Base-by-base conservation (phyloP, 2,329 filamentous ascomycete species). In the Mycosphaerella sp. region DNA sequence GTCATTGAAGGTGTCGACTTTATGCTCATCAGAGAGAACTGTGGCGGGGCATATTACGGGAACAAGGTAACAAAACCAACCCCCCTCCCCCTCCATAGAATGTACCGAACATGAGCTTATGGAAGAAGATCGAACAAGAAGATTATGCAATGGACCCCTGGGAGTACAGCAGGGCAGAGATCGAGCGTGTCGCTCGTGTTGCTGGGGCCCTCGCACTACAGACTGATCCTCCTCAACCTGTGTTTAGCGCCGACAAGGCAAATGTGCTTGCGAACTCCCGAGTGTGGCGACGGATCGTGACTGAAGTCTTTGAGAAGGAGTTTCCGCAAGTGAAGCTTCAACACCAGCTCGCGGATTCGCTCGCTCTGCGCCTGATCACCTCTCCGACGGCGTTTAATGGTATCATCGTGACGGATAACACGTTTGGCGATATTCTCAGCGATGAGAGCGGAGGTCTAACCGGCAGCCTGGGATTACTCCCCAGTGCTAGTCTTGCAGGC, bases 261-360 rank as follows among this genome's bases (percentile, higher is more conserved):
- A 80, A 80, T 55, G 77, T 80, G 8, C 71, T 80, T 7, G 77
- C 77, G 0, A 78, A 70, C 45, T 72, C 74, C 3, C 67, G 78
- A 2, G 71, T 80, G 3, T 79, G 78, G 78, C 65, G 77, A 3
- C 65, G 70, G 10, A 72, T 73, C 3, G 74, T 74, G 0, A 64
- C 68, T 10, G 67, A 75, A 4, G 59, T 72, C 2, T 74, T 76
- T 42, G 66, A 69, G 23, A 66, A 63, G 9, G 74, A 76, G 52
- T 76, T 76, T 34, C 70, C 73, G 0, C 69, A 76, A 38, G 63
- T 78, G 14, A 66, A 70, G 14, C 60, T 78, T 17, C 64, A 66
- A 10, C 73, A 78, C 56, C 76, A 78, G 62, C 69, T 78, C 0
- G 73, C 74, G 0, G 76, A 78, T 55, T 77, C 73, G 59, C 67